Evolutionary conservation across 2,329 filamentous ascomycete genomes (phyloP).

Genomic region (Seiridium cupressi): DNA sequence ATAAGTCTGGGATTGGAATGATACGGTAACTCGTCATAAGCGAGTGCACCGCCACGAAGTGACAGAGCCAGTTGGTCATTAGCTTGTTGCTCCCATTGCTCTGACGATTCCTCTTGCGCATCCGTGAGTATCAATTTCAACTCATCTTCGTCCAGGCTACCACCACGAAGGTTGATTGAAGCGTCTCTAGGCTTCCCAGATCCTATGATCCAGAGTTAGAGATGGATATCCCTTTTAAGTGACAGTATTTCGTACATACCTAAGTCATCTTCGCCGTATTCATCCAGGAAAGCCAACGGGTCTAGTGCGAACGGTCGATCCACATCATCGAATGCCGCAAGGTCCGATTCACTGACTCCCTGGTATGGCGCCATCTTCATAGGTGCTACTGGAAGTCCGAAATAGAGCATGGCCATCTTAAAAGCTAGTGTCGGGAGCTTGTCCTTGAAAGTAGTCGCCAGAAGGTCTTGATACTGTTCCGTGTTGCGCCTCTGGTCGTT

Average conservation of each 20-base stretch:
- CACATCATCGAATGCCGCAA: too few species aligned
- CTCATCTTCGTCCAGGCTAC: constrained; percentile 4
- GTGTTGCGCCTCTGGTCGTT: constrained; percentile 29
- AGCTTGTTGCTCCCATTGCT: not conserved
- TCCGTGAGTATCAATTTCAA: not conserved
- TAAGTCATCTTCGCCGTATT: constrained; percentile 11
- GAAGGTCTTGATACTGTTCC: constrained; percentile 24
- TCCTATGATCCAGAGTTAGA: not conserved
- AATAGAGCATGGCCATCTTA: constrained; percentile 46
- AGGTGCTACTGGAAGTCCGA: constrained; percentile 44
- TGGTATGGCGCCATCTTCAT: constrained; percentile 20
- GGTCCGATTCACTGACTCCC: too few species aligned
- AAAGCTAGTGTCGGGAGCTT: constrained; percentile 27
- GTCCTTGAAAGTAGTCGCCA: constrained; percentile 28
- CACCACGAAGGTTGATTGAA: constrained; percentile 3
- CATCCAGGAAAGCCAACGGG: constrained; percentile 20
- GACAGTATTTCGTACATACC: not conserved
- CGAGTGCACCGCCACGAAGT: not conserved
- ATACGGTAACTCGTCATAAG: not conserved
- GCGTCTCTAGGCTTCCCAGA: not conserved
- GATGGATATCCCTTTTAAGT: not conserved
- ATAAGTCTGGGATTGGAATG: not conserved
- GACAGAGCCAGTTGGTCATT: not conserved
- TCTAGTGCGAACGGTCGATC: constrained; percentile 1
- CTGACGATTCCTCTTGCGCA: not conserved